Evolutionary conservation across 768 basidiomycete genomes (phyloP).

Genomic region (Boletus bicolor): DNA sequence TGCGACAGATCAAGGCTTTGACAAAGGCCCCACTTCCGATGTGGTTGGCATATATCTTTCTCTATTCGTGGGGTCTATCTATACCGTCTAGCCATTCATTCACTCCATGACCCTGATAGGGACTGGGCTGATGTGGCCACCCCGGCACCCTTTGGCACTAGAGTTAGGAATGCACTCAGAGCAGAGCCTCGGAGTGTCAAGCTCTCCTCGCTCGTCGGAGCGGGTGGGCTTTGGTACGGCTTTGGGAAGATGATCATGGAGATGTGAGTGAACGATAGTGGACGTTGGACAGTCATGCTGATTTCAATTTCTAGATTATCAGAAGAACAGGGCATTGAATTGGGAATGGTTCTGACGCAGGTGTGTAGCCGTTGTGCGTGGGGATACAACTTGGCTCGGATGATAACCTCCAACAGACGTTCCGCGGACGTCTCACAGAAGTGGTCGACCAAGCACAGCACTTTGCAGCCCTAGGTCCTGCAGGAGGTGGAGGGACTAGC

Average conservation of each 20-base stretch:
- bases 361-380: constrained; percentile 34
- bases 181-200: constrained; percentile 86
- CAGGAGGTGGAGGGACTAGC: constrained; percentile 48
- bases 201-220: constrained; percentile 78
- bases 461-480: constrained; percentile 68
- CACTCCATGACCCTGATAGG: constrained; percentile 36
- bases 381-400: neutral
- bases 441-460: constrained; percentile 86
- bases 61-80: constrained; percentile 58
- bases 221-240: constrained; percentile 88
- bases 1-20: constrained; percentile 63
- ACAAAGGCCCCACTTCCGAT: constrained; percentile 83
- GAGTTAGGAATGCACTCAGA: constrained; percentile 82
- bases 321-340: constrained; percentile 66
- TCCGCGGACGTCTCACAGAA: constrained; percentile 72
- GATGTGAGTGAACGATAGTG: constrained; percentile 48
- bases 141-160: constrained; percentile 69
- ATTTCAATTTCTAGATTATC: constrained; percentile 52
- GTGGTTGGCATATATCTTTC: constrained; percentile 86
- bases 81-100: neutral
- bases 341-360: constrained; percentile 70
- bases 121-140: constrained; percentile 90
- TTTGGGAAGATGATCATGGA: constrained; percentile 86
- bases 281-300: neutral
- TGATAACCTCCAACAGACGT: constrained; percentile 49